Evolutionary conservation across 345 rosid species (phyloP).

Genomic region (Pugionium cornutum): DNA sequence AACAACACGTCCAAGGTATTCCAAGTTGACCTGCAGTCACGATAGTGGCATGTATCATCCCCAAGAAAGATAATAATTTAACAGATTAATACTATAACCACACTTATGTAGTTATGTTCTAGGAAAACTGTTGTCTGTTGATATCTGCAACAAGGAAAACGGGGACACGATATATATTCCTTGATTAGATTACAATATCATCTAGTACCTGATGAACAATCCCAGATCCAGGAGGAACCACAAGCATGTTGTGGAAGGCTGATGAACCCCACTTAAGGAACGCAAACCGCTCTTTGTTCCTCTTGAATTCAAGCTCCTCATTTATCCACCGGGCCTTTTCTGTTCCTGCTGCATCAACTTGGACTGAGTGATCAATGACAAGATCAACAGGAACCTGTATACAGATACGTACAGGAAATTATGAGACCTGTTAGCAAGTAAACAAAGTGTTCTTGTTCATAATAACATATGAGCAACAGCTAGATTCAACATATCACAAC

Average conservation of each 20-base stretch:
- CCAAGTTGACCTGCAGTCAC: slow-evolving; percentile 73
- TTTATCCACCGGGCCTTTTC: slow-evolving; percentile 72
- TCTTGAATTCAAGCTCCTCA: slow-evolving; percentile 70
- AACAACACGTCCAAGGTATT: slow-evolving; percentile 84
- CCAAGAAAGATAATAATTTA: too few relatives aligned
- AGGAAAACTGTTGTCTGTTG: not conserved
- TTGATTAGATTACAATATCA: not conserved
- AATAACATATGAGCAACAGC: not conserved
- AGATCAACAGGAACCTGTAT: slow-evolving; percentile 82
- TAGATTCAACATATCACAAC: slow-evolving; percentile 4
- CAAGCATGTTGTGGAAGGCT: slow-evolving; percentile 72
- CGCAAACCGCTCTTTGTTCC: slow-evolving; percentile 66
- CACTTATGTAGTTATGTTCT: slow-evolving; percentile 9
- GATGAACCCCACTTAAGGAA: slow-evolving; percentile 75
- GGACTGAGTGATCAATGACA: slow-evolving; percentile 88
- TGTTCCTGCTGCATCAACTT: slow-evolving; percentile 74
- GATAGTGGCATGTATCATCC: slow-evolving; percentile 5
- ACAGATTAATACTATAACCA: slow-evolving; percentile 17
- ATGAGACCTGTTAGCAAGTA: not conserved
- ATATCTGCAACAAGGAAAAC: not conserved
- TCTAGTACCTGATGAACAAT: slow-evolving; percentile 76
- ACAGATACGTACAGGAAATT: slow-evolving; percentile 16
- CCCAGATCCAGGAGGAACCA: slow-evolving; percentile 76
- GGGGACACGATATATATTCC: not conserved
- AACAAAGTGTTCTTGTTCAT: too few relatives aligned